These are phyloP conservation scores for Fusarium multiceps DNA, from an alignment of 2,329 filamentous ascomycete species.

Conservation along the genomic window DNA sequence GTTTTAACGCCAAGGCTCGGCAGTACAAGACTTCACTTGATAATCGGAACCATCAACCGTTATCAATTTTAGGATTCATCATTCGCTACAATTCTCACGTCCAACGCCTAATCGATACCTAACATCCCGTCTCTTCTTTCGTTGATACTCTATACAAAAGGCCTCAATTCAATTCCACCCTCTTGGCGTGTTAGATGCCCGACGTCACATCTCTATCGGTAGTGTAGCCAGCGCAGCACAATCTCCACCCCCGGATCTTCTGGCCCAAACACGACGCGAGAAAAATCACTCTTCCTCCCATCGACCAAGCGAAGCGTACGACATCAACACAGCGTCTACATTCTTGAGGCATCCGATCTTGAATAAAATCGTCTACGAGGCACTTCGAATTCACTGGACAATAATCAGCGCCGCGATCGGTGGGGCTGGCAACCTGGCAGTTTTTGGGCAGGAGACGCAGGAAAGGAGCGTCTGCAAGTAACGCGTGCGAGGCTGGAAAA, in stretches of 20 bases:
- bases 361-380: slow-evolving; percentile 13
- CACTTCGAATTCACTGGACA: slow-evolving; percentile 33
- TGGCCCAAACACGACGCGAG: slow-evolving; percentile 15
- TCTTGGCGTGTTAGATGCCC: slow-evolving; percentile 23
- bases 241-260: slow-evolving; percentile 27
- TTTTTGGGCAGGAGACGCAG: not conserved
- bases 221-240: slow-evolving; percentile 20
- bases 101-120: not conserved
- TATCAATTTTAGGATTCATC: not conserved
- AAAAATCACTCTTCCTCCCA: not conserved
- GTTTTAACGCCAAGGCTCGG: not conserved
- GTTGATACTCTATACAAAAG: slow-evolving; percentile 1
- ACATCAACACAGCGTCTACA: slow-evolving; percentile 23
- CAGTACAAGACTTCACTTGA: not conserved
- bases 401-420: slow-evolving; percentile 27
- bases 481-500: not conserved
- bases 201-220: slow-evolving; percentile 18
- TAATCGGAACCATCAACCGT: not conserved
- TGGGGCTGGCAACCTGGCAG: slow-evolving; percentile 44
- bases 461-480: not conserved
- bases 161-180: not conserved
- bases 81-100: not conserved
- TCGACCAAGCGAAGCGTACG: slow-evolving; percentile 21
- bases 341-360: slow-evolving; percentile 10
- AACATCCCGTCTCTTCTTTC: not conserved